Evolutionary conservation across 2,329 filamentous ascomycete species (phyloP), one percentile per base, ranked within the genome.

Genomic region (Paracorniculantispora psalliotae): DNA sequence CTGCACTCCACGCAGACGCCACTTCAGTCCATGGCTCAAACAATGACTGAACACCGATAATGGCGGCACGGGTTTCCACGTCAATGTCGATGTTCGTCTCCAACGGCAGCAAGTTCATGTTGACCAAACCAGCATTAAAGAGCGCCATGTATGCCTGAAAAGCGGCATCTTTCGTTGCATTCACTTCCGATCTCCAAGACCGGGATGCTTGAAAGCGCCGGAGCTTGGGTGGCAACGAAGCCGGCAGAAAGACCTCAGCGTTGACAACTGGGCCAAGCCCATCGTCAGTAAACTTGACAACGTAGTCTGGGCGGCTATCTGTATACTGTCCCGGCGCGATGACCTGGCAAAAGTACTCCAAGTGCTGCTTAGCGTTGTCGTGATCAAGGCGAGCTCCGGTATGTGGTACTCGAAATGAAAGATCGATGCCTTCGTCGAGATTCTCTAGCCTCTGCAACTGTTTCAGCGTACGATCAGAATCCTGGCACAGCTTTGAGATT

Each of bases 161-260:
- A 0, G 91, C 89, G 1, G 88, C 91, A 71, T 97, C 93, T 67
- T 89, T 91, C 64, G 79, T 85, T 0, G 92, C 91, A 64, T 84
- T 85, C 59, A 79, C 82, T 66, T 94, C 87, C 0, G 86, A 89
- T 12, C 64, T 71, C 92, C 92, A 97, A 0, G 44, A 59, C 12
- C 62, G 58, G 17, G 72, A 59, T 5, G 57, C 67, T 0, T 63
- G 33, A 4, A 65, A 60, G 5, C 59, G 63, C 2, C 73, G 67
- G 10, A 74, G 63, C 62, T 37, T 69, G 62, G 28, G 71, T n/a
- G 89, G 81, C 1, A 97, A 76, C 4, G 83, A 87, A 4, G 81
- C 78, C 0, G 93, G 93, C 2, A 97, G 77, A 2, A 83, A 77
- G 0, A 96, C 89, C 1, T 77, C 84, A 2, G 88, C 88, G 1